Percentiles rank a stretch among this genome's conserved stretches.
Conservation (phyloP, 2,329 filamentous ascomycete genomes). For the Scytalidium lignicola region DNA sequence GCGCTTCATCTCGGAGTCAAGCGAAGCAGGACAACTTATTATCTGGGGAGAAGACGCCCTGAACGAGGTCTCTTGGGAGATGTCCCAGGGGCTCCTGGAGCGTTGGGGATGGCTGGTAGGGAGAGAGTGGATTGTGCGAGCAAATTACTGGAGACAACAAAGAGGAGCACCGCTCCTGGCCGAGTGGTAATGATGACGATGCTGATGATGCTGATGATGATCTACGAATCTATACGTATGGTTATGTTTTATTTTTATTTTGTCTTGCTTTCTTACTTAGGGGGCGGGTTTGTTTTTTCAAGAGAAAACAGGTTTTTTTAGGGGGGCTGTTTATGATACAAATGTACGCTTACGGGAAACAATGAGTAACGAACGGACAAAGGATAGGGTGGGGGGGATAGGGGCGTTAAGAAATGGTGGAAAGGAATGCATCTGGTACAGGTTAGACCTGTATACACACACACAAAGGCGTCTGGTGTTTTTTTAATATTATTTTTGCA, state of each 20-base stretch:
- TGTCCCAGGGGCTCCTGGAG: constrained; percentile 33
- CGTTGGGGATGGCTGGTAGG: constrained; percentile 36
- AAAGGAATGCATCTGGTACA: not conserved
- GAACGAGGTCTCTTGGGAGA: constrained; percentile 38
- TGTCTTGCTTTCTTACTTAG: not conserved
- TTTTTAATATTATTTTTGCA: too few relatives aligned
- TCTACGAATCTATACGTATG: too few relatives aligned
- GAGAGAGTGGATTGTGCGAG: constrained; percentile 31
- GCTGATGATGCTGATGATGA: too few relatives aligned
- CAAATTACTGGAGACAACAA: constrained; percentile 37
- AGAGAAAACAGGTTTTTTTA: not conserved
- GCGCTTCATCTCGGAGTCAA: constrained; percentile 32
- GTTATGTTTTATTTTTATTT: not conserved
- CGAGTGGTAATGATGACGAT: constrained; percentile 30
- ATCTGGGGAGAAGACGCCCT: constrained; percentile 38
- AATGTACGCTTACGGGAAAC: not conserved
- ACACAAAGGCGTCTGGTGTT: too few relatives aligned
- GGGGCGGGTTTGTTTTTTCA: too few relatives aligned
- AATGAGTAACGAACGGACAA: not conserved
- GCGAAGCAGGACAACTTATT: constrained; percentile 34
- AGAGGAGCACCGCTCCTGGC: constrained; percentile 30
- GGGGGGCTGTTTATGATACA: not conserved
- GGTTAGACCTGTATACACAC: too few relatives aligned
- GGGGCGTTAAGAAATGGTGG: too few relatives aligned
- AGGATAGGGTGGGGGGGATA: too few relatives aligned